Conservation (phyloP, 2,329 filamentous ascomycete genomes). For the Penicillium verrucosum region DNA sequence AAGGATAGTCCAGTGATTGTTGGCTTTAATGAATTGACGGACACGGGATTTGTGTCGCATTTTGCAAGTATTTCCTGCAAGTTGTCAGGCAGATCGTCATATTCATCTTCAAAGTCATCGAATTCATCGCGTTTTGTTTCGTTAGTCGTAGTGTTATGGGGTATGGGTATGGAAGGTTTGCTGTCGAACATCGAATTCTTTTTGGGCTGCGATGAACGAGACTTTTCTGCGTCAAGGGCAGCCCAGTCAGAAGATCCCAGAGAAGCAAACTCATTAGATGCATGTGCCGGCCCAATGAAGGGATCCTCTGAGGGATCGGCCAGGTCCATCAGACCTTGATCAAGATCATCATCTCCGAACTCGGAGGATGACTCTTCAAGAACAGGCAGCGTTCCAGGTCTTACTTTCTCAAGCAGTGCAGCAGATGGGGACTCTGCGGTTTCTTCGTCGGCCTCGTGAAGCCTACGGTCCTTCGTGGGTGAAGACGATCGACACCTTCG, state of each 20-base stretch:
- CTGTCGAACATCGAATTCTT: neutral
- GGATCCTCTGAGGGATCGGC: constrained; percentile 35
- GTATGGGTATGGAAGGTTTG: constrained; percentile 3
- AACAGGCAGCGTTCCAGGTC: constrained; percentile 3
- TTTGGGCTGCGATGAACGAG: constrained; percentile 1
- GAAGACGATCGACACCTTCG: constrained; percentile 33
- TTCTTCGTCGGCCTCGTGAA: neutral
- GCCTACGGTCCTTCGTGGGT: constrained; percentile 26
- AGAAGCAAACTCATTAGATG: constrained; percentile 14
- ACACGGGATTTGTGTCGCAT: constrained; percentile 46
- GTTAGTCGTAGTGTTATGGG: constrained; percentile 14
- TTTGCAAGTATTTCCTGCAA: constrained; percentile 57
- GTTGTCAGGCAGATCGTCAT: constrained; percentile 59
- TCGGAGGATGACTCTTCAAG: constrained; percentile 39
- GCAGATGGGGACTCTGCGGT: neutral
- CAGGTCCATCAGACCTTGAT: constrained; percentile 45
- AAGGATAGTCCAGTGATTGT: constrained; percentile 14
- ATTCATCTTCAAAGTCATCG: constrained; percentile 68
- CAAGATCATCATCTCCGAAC: constrained; percentile 49
- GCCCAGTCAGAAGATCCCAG: constrained; percentile 20
- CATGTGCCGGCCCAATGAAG: constrained; percentile 19
- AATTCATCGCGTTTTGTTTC: constrained; percentile 29
- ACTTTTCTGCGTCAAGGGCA: constrained; percentile 12
- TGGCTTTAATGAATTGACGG: constrained; percentile 11
- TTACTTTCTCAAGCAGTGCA: neutral